Conservation (phyloP, 768 basidiomycete genomes). For the Neoboletus subvelutipes region DNA sequence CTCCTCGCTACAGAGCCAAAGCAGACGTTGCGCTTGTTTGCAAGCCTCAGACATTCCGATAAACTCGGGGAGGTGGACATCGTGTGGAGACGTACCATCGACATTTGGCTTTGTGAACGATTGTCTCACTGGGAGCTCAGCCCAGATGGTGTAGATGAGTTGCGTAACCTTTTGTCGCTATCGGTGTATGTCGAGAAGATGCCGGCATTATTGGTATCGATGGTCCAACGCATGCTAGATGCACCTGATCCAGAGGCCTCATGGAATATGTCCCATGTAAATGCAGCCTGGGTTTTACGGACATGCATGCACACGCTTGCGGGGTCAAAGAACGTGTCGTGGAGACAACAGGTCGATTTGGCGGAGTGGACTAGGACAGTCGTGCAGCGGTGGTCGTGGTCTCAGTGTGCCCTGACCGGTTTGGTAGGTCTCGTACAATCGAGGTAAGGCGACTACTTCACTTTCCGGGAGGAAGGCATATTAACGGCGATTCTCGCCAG, state of each 20-base stretch:
- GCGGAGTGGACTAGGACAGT: slow-evolving; percentile 46
- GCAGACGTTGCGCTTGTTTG: slow-evolving; percentile 48
- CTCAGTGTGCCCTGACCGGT: slow-evolving; percentile 53
- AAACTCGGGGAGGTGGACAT: slow-evolving; percentile 57
- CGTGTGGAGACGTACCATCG: slow-evolving; percentile 57
- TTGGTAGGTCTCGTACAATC: slow-evolving; percentile 47
- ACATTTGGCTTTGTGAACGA: slow-evolving; percentile 46
- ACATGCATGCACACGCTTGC: slow-evolving; percentile 54
- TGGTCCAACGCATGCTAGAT: slow-evolving; percentile 45
- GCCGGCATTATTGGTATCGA: slow-evolving; percentile 40
- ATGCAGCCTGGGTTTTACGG: slow-evolving; percentile 57
- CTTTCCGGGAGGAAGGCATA: not conserved
- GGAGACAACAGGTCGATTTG: slow-evolving; percentile 49
- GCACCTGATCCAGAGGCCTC: slow-evolving; percentile 29
- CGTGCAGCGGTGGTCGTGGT: slow-evolving; percentile 56
- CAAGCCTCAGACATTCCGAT: slow-evolving; percentile 45
- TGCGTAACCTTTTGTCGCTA: slow-evolving; percentile 56
- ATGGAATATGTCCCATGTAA: slow-evolving; percentile 36
- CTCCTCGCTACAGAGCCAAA: slow-evolving; percentile 46
- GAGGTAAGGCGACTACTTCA: slow-evolving; percentile 37
- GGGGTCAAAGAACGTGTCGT: slow-evolving; percentile 41
- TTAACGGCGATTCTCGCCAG: slow-evolving; percentile 12
- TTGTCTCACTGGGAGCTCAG: slow-evolving; percentile 42
- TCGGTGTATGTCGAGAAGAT: slow-evolving; percentile 50
- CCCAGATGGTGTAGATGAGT: slow-evolving; percentile 45